Conservation (phyloP, 352 stramenopile genomes). For the Aphanomyces cochlioides region DNA sequence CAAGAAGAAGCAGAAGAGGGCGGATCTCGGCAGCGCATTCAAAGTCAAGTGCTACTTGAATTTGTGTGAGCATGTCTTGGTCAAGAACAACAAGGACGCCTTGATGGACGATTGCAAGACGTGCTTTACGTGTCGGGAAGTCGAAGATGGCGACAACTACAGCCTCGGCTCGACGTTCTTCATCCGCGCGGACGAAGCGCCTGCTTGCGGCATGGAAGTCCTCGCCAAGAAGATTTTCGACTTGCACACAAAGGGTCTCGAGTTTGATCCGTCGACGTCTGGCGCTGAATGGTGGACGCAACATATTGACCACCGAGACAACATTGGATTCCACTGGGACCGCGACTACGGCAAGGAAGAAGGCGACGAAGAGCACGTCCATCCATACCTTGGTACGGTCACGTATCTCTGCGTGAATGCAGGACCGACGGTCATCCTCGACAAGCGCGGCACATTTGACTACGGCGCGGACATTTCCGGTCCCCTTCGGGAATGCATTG, state of each 20-base stretch:
- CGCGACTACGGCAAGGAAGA: constrained; percentile 85
- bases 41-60: constrained; percentile 28
- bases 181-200: constrained; percentile 43
- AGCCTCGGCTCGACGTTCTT: constrained; percentile 60
- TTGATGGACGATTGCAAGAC: constrained; percentile 45
- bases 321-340: constrained; percentile 87
- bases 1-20: not conserved
- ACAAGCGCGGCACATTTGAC: constrained; percentile 43
- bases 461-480: constrained; percentile 38
- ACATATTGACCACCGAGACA: constrained; percentile 62
- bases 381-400: constrained; percentile 66
- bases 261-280: constrained; percentile 48
- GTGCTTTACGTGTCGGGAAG: constrained; percentile 46
- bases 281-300: constrained; percentile 89
- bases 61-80: not conserved
- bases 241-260: constrained; percentile 51
- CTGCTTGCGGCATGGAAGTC: constrained; percentile 62
- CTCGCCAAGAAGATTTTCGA: constrained; percentile 74
- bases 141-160: constrained; percentile 51
- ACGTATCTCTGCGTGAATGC: constrained; percentile 58
- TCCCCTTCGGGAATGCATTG: constrained; percentile 36
- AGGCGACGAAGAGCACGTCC: constrained; percentile 66
- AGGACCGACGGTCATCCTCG: constrained; percentile 49
- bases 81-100: not conserved
- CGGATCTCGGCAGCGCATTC: constrained; percentile 3